Base-by-base conservation (phyloP, 2,329 filamentous ascomycete species). In the Hypoxylon sp. region DNA sequence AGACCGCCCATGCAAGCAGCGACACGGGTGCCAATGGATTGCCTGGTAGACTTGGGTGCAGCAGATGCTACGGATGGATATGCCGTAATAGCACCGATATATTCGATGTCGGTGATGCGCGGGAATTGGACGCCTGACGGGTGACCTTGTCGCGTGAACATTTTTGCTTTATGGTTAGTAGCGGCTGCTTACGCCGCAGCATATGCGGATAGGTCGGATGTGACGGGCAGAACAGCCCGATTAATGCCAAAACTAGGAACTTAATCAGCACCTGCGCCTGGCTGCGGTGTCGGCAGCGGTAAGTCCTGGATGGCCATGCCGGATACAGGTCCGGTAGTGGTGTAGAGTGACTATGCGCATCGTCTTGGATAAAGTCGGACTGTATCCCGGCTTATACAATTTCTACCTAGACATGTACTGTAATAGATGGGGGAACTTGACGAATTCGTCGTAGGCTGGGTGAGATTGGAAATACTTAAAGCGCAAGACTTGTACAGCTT, bases 1-100 rank as follows among this genome's bases (percentile, higher is more conserved):
- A 85, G 78, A 0, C 82, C 83, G 5, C 83, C 83, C 81, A 85
- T 83, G 14, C 78, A 79, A 2, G 82, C 84, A 1, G 81, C 81
- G 1, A 84, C 81, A 14, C 78, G 74, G 9, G 77, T 74, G n/a
- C 47, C 46, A 29, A 59, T 25, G 27, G 55, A 70, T 16, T 32
- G 37, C n/a, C 34, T 47, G 8, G 41, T 2, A n/a, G 53, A 32
- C 2, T n/a, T 32, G 25, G 46, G 12, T 16, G 47, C 43, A 6
- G 11, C 23, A 9, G 29, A 29, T 34, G 21, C 34, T 21, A 39
- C 27, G 23, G 39, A 25, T 1, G 78, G 76, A 16, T 77, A 78
- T n/a, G 72, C 68, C 14, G 76, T 80, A 2, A 83, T 77, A 6
- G 75, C 66, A 1, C 83, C 83, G 7, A 78, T 74, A 16, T 80